Base-by-base conservation (phyloP, 192 early-diverging fungal species). In the Gonapodya prolifera region DNA sequence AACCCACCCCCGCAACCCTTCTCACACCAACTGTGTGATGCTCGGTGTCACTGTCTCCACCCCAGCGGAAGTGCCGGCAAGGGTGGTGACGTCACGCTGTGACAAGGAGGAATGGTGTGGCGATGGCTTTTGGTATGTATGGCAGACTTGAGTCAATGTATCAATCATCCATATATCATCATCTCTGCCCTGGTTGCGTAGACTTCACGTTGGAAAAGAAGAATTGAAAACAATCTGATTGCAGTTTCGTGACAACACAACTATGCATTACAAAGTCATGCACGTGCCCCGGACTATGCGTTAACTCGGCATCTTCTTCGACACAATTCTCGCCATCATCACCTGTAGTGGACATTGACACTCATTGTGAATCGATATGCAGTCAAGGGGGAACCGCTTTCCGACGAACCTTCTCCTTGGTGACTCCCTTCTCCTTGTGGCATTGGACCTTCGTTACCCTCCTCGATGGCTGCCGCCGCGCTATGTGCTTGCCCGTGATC, bases 321-420 rank as follows among this genome's bases (percentile, higher is more conserved):
- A 16, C 71, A 29, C 28, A 2, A 2, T 73, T 73, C 18, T 73
- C 71, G 16, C 8, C 71, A 8, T 73, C 32, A 8, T 32, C 18
- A 16, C n/a, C 45, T 69, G 45, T n/a, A 69, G 45, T 8, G 45
- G 45, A n/a, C 45, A 69, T 8, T 8, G 45, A 69, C 8, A n/a
- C 8, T 8, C 8, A n/a, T 2, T 18, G 71, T 16, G 29, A 32
- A 73, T 2, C 2, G 31, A 32, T 2, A 73, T 2, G 16, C 18
- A 73, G 71, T 8, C 2, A 29, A 29, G 29, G 71, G 71, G 71
- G 16, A 29, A 32, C 2, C 2, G 29, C 8, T 29, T 8, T 2
- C 28, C 71, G 31, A 18, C 71, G 31, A 73, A 73, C 71, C 71
- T 73, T 73, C 28, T 73, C 13, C 71, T 73, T 32, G 71, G 71